Conservation (phyloP, 2,329 filamentous ascomycete species). For the Lachnellula cervina region DNA sequence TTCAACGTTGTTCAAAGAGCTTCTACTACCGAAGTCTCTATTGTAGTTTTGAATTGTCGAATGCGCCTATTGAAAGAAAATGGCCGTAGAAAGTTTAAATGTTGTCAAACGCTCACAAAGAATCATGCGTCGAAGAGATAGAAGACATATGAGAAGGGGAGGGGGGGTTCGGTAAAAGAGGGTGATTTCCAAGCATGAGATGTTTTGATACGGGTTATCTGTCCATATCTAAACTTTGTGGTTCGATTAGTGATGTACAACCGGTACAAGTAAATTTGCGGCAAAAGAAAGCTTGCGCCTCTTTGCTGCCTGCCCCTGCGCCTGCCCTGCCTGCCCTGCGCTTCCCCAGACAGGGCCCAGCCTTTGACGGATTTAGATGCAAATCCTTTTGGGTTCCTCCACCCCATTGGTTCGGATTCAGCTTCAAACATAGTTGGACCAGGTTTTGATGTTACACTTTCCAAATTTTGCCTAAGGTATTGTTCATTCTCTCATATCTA, state of each 20-base stretch:
- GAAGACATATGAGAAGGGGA: neutral
- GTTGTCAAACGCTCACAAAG: neutral
- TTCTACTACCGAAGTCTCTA: neutral
- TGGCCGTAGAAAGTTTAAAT: neutral
- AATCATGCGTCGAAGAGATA: constrained; percentile 11
- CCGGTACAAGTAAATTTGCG: neutral
- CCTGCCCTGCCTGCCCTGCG: neutral
- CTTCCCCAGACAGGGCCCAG: neutral
- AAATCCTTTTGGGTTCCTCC: neutral
- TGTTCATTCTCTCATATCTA: neutral
- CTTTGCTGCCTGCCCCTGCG: neutral
- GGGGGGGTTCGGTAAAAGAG: neutral
- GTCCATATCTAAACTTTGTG: constrained; percentile 3
- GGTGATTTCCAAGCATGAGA: constrained; percentile 22
- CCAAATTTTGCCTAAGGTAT: neutral
- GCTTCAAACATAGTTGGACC: too few relatives aligned
- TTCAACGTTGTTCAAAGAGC: constrained; percentile 1
- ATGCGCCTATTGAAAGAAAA: constrained; percentile 9
- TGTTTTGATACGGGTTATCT: constrained; percentile 16
- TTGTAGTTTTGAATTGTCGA: constrained; percentile 6
- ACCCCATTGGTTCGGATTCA: too few relatives aligned
- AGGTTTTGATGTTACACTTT: neutral
- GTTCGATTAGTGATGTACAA: neutral
- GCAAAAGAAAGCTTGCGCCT: constrained; percentile 3
- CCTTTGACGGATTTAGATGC: neutral